phyloP scores from a whole-genome alignment of 257 asterid genomes.

The Primulina eburnea region DNA sequence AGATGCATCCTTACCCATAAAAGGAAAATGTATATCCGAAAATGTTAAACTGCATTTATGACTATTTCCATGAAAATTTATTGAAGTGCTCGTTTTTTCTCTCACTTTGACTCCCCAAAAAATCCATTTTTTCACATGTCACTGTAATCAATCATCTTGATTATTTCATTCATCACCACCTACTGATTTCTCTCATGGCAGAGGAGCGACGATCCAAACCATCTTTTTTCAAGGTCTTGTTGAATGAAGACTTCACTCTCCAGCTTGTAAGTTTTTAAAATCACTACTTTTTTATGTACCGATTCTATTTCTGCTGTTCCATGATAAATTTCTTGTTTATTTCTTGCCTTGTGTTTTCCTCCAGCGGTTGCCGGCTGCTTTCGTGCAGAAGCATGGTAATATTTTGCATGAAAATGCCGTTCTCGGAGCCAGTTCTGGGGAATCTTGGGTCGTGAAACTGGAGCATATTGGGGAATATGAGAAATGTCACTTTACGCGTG shows the following conservation, averaged over 20 bases:
- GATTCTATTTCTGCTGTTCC: background rate
- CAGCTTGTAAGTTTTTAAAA: slow-evolving; percentile 14
- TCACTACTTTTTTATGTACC: no score
- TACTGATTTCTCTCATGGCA: no score
- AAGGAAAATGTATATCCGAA: no score
- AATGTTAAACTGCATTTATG: no score
- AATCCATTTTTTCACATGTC: no score
- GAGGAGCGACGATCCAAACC: background rate
- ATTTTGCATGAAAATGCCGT: slow-evolving; percentile 14
- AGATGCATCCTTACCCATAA: no score
- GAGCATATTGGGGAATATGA: slow-evolving; percentile 13
- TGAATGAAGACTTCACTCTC: background rate
- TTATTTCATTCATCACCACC: no score
- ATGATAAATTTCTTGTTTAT: background rate
- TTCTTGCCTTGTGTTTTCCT: background rate
- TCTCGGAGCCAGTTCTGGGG: slow-evolving; percentile 20
- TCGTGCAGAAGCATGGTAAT: slow-evolving; percentile 13
- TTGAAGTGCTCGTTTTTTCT: no score
- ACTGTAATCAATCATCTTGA: no score
- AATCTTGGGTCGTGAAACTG: slow-evolving; percentile 28
- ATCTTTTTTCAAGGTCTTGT: slow-evolving; percentile 24
- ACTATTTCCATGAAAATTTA: no score
- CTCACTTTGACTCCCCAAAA: no score
- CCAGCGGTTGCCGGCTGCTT: slow-evolving; percentile 29
- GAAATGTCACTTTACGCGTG: slow-evolving; percentile 23